Evolutionary conservation across 2,329 filamentous ascomycete species (phyloP), one percentile per base, ranked within the genome.

Genomic region (Aspergillus ochraceus): DNA sequence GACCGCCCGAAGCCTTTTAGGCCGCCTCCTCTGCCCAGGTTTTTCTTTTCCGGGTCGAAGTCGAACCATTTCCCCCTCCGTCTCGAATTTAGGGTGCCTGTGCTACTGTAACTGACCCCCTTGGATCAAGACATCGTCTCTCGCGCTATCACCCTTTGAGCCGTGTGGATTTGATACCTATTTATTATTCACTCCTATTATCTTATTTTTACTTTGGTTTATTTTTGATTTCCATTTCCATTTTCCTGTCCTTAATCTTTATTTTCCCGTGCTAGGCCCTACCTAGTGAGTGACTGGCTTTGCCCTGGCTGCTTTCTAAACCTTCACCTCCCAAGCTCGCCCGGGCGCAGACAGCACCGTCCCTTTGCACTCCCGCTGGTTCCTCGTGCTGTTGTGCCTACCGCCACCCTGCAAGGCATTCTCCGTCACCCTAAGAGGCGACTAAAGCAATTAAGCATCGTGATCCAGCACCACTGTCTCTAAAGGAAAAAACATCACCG

Each of bases 401-500:
- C 72, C 70, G 71, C 69, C 71, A 71, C 71, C 65, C 71, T 74
- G 73, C 73, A 75, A 71, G 73, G 67, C 71, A 73, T 73, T 68
- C 64, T 68, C 65, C 69, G 64, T 66, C 66, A 64, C 66, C 69
- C 71, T 71, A 74, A 74, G 66, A 68, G 68, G 66, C 64, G 66
- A 73, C 74, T 75, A 76, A 74, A 64, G 64, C 67, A 64, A 73
- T 75, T 76, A 76, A 76, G 74, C 74, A 75, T 74, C 73, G 63
- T 63, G 66, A 70, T 67, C 66, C 61, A 65, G 60, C 64, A 63
- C 56, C 66, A 58, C 54, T 52, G 46, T 54, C 59, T 45, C 58
- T 17, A 47, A n/a, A 42, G 12, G 17, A 5, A 42, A 42, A 42
- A 42, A 42, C 57, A 45, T 36, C 56, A 56, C 57, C 58, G 57